These are phyloP conservation scores for Apophysomyces elegans DNA, from an alignment of 371 early-diverging fungal genomes.

Conservation along the genomic window DNA sequence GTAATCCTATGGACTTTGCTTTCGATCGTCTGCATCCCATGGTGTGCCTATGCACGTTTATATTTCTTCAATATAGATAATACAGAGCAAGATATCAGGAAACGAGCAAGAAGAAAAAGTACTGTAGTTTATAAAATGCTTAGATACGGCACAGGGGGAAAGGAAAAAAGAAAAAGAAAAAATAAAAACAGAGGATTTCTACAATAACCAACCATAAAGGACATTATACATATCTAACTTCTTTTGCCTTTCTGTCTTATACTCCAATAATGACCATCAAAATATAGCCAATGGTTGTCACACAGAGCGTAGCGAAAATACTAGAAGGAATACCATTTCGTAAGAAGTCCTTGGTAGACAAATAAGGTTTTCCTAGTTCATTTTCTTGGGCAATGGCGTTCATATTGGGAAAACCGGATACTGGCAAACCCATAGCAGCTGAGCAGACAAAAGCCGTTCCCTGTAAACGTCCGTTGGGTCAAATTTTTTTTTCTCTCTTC, in stretches of 20 bases:
- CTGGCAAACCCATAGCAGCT: slow-evolving; percentile 85
- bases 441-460: slow-evolving; percentile 79
- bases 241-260: slow-evolving; percentile 19
- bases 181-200: background rate
- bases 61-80: too few species aligned
- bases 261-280: slow-evolving; percentile 59
- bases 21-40: too few species aligned
- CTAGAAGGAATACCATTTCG: slow-evolving; percentile 66
- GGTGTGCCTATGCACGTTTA: too few species aligned
- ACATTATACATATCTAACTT: too few species aligned
- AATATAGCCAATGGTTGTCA: slow-evolving; percentile 63
- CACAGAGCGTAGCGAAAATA: slow-evolving; percentile 60
- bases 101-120: too few species aligned
- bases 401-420: slow-evolving; percentile 87
- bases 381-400: slow-evolving; percentile 81
- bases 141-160: too few species aligned
- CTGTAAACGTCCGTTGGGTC: slow-evolving; percentile 15
- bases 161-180: background rate
- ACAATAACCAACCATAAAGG: background rate
- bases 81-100: too few species aligned
- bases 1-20: too few species aligned
- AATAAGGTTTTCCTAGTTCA: slow-evolving; percentile 70
- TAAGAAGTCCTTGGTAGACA: slow-evolving; percentile 75
- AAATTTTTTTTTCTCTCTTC: background rate
- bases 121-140: too few species aligned